These are phyloP conservation scores for Blastocystis sp. DNA, from an alignment of 352 stramenopile species.

Conservation along the genomic window DNA sequence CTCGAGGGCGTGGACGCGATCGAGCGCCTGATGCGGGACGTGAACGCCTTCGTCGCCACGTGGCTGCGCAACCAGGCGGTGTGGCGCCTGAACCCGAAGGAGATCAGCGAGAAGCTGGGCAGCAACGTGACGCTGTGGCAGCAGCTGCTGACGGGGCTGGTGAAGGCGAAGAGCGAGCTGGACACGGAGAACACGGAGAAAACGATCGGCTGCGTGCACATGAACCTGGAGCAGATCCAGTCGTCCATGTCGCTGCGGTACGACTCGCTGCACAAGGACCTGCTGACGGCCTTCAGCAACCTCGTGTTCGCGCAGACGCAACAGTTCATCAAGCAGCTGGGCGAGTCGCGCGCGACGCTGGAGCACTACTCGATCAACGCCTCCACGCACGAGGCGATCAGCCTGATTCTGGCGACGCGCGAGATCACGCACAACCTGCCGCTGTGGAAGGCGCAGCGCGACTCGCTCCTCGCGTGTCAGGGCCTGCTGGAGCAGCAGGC, in stretches of 20 bases:
- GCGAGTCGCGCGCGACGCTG: constrained; percentile 79
- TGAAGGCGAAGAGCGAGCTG: constrained; percentile 90
- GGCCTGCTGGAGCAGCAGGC: constrained; percentile 92
- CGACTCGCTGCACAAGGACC: constrained; percentile 98
- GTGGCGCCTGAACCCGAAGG: constrained; percentile 95
- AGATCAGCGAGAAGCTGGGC: constrained; percentile 88
- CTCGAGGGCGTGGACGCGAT: constrained; percentile 83
- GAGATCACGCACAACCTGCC: constrained; percentile 80
- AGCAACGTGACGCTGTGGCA: constrained; percentile 94
- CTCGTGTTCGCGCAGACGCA: constrained; percentile 91
- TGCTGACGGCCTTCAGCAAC: constrained; percentile 91
- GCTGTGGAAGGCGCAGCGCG: constrained; percentile 80
- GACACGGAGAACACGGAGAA: constrained; percentile 88
- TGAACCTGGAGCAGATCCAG: constrained; percentile 90
- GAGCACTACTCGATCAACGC: constrained; percentile 92
- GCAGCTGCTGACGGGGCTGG: constrained; percentile 92
- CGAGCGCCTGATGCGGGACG: constrained; percentile 82
- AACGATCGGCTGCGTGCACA: constrained; percentile 85
- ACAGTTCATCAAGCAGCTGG: constrained; percentile 80
- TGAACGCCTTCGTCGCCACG: constrained; percentile 88
- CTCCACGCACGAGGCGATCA: constrained; percentile 92
- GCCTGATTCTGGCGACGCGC: constrained; percentile 83
- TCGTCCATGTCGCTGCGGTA: constrained; percentile 83
- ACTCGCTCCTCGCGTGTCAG: constrained; percentile 90
- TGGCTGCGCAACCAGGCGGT: constrained; percentile 98